Percentiles rank a stretch among this genome's conserved stretches.
Conservation (phyloP, 2,329 filamentous ascomycete species). For the Diaporthe capsici region DNA sequence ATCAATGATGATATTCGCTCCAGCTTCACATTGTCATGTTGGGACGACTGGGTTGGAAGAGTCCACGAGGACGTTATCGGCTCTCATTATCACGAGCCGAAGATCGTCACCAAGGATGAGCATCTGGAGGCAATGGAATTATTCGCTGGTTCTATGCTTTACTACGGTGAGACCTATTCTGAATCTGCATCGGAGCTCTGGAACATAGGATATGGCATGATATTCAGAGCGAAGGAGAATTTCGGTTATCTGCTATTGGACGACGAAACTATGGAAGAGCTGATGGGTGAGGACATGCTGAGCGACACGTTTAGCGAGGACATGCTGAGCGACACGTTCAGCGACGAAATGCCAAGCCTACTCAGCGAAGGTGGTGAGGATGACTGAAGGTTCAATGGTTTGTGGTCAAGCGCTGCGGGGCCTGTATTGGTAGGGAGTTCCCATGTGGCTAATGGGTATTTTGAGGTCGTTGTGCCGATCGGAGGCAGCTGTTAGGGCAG, state of each 20-base stretch:
- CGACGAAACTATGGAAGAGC: neutral
- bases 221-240: neutral
- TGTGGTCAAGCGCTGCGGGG: neutral
- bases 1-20: neutral
- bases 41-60: neutral
- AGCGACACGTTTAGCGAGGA: neutral
- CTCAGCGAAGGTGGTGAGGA: neutral
- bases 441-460: neutral
- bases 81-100: neutral
- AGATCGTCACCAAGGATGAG: neutral
- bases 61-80: neutral
- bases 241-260: neutral
- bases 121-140: neutral
- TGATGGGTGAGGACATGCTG: neutral
- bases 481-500: neutral
- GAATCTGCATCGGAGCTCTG: too few relatives aligned
- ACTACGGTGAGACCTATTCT: too few relatives aligned
- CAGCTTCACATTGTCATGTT: neutral
- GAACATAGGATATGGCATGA: neutral
- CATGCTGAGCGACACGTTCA: neutral
- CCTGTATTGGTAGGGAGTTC: neutral
- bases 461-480: neutral
- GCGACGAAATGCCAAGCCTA: neutral
- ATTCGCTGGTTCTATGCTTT: neutral
- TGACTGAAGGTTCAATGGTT: neutral